Conservation (phyloP, 2,329 filamentous ascomycete species). For the Talaromyces sp. region DNA sequence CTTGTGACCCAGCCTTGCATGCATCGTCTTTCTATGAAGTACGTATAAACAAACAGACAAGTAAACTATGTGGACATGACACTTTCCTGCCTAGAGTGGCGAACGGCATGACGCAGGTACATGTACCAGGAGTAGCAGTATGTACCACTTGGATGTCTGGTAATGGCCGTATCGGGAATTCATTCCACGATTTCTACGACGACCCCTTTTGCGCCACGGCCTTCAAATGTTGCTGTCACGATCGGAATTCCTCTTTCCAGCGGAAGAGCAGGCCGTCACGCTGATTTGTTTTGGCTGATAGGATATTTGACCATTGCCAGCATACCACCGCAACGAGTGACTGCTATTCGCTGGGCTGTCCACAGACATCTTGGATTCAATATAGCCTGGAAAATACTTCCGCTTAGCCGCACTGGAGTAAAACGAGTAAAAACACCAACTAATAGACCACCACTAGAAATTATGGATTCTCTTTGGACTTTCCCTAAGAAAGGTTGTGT, state of each 20-base stretch:
- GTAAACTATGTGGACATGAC: not conserved
- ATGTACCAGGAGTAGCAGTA: not conserved
- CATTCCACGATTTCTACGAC: not conserved
- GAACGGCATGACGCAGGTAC: not conserved
- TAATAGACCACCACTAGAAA: not conserved
- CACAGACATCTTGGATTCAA: not conserved
- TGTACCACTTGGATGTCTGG: not conserved
- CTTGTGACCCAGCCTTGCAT: not conserved
- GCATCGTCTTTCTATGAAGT: not conserved
- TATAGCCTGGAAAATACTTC: not conserved
- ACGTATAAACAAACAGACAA: not conserved
- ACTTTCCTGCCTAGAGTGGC: conserved; percentile 1
- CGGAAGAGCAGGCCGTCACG: not conserved
- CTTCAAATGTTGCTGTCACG: not conserved
- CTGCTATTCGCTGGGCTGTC: not conserved
- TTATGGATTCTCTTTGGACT: too few relatives aligned
- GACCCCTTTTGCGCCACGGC: not conserved
- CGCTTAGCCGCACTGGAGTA: not conserved
- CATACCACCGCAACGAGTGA: not conserved
- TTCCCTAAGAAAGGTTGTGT: too few relatives aligned
- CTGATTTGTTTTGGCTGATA: not conserved
- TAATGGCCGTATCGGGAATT: not conserved
- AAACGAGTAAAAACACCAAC: not conserved
- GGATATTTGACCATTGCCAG: not conserved
- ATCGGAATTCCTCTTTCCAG: not conserved